Conservation (phyloP, 768 basidiomycete genomes). For the Xanthoconium stramineum region DNA sequence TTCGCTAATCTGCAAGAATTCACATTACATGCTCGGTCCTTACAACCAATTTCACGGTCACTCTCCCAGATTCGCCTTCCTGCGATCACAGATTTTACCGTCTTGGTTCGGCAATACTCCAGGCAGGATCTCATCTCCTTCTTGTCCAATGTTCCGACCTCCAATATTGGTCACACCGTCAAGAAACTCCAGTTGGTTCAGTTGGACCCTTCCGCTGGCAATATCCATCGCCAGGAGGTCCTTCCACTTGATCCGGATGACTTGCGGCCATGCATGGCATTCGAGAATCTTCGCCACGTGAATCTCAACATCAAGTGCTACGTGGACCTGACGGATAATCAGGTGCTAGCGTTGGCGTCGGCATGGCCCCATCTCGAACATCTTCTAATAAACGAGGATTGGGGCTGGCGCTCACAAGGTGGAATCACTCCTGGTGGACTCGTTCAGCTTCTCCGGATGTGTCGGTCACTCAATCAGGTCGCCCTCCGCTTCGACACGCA, state of each 20-base stretch:
- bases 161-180: neutral
- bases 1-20: neutral
- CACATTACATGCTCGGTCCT: neutral
- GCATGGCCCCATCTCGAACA: neutral
- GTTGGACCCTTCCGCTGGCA: neutral
- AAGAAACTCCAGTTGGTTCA: neutral
- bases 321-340: neutral
- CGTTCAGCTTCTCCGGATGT: neutral
- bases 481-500: neutral
- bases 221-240: neutral
- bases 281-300: neutral
- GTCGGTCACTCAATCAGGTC: neutral
- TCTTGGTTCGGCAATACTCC: neutral
- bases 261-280: neutral
- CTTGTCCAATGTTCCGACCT: neutral
- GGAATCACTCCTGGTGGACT: neutral
- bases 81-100: neutral
- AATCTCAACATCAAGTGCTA: neutral
- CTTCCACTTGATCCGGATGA: neutral
- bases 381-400: neutral
- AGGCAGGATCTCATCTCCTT: neutral
- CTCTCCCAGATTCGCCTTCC: neutral
- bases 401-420: neutral
- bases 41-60: neutral
- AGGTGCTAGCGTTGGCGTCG: neutral